Evolutionary conservation across 306 rosid species (phyloP).

Genomic region (Trifolium pratense): DNA sequence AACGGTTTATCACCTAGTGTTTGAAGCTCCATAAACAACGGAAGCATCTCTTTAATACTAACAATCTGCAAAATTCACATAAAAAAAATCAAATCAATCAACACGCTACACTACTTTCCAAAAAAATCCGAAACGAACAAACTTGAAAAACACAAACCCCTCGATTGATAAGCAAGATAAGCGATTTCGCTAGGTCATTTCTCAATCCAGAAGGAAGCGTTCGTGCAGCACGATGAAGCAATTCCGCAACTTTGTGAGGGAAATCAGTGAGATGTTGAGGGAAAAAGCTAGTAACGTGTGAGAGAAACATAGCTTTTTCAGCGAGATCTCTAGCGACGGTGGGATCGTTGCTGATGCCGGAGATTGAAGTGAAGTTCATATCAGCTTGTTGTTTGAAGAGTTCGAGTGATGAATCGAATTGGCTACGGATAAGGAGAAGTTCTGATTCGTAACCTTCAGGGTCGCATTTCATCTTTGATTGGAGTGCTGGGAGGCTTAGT

Average conservation of each 20-base stretch:
- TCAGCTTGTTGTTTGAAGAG: conserved; percentile 76
- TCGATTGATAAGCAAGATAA: conserved; percentile 66
- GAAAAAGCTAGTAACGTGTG: conserved; percentile 74
- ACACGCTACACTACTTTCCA: neutral
- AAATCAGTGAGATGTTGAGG: conserved; percentile 62
- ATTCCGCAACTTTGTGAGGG: conserved; percentile 63
- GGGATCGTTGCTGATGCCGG: conserved; percentile 69
- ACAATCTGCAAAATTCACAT: conserved; percentile 49
- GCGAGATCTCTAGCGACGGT: conserved; percentile 77
- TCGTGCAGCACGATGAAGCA: conserved; percentile 61
- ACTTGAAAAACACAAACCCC: conserved; percentile 50
- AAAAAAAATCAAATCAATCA: neutral
- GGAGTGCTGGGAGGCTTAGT: conserved; percentile 65
- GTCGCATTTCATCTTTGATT: conserved; percentile 88
- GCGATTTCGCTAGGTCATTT: conserved; percentile 58
- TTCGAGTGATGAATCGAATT: conserved; percentile 72
- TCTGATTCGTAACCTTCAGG: conserved; percentile 83
- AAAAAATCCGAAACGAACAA: neutral
- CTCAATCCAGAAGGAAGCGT: conserved; percentile 69
- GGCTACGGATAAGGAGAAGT: conserved; percentile 61
- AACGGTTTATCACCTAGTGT: conserved; percentile 63
- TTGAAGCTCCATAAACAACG: conserved; percentile 87
- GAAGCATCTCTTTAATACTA: conserved; percentile 61
- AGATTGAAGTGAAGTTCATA: conserved; percentile 66
- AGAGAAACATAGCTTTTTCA: conserved; percentile 69